Evolutionary conservation across 2,329 filamentous ascomycete species (phyloP), one percentile per base, ranked within the genome.

Genomic region (Venturia oleaginea): DNA sequence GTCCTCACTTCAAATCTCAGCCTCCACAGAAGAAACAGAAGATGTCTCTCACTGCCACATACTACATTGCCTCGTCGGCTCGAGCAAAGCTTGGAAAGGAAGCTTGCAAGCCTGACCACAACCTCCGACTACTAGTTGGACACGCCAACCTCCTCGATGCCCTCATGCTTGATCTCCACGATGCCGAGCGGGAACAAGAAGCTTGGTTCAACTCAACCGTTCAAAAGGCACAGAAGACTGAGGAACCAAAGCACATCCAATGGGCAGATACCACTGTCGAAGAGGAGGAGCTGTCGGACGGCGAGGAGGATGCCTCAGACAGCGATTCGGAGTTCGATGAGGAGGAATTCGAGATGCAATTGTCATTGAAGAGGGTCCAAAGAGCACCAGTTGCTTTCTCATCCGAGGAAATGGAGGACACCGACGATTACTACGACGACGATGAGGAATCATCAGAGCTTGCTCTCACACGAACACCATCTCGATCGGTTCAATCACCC

Each of bases 11-110:
- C 54, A 66, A 60, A 34, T 69, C 71, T 37, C 71, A 75, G 62
- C 76, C 76, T 67, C 76, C 78, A 65, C 74, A 76, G 68, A 80
- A 80, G 76, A 80, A 89, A 80, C 90, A 92, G 79, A 92, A 89
- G 80, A 97, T 97, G 94, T 95, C 90, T 76, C 89, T 97, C 81
- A 95, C 93, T 34, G 92, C 97, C 80, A 97, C 93, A 67, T 99
- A 97, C 88, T 96, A 91, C 82, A 89, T 97, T 72, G 94, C 94
- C 76, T 92, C 96, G 83, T 93, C 92, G 79, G 94, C 94, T 75
- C 87, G 94, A 77, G 89, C 88, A 72, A 99, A 99, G 91, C 92
- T 99, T 74, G 92, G 92, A 69, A 85, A 84, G 68, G 93, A 97
- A 81, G 94, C 94, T 81, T 86, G 87, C 77, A 88, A 89, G 73